Percentiles rank a stretch among this genome's conserved stretches.
phyloP scores from a whole-genome alignment of 2,329 filamentous ascomycete genomes.

The Paraconiothyrium brasiliense region DNA sequence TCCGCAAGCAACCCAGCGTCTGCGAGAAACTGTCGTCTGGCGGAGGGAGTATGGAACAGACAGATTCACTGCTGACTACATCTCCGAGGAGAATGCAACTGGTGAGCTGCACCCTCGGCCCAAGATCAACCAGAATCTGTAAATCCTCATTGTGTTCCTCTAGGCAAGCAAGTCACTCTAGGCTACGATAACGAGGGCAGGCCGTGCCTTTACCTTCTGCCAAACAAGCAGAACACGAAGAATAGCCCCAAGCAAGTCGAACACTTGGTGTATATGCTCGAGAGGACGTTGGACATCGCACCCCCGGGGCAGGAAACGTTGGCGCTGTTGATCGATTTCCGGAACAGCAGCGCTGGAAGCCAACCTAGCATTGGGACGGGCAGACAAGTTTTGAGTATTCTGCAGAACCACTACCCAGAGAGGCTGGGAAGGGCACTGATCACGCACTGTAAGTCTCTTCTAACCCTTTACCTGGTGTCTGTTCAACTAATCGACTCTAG shows the following conservation, averaged over 20 bases:
- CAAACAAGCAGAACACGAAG: slow-evolving; percentile 91
- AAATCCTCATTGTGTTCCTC: neutral
- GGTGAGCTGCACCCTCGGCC: slow-evolving; percentile 45
- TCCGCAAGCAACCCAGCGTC: slow-evolving; percentile 77
- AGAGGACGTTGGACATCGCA: slow-evolving; percentile 88
- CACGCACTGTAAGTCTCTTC: slow-evolving; percentile 74
- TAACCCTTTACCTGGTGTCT: neutral
- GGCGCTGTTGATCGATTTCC: slow-evolving; percentile 91
- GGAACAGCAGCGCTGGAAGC: slow-evolving; percentile 76
- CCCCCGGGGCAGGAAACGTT: slow-evolving; percentile 86
- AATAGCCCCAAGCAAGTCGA: slow-evolving; percentile 86
- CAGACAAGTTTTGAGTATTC: slow-evolving; percentile 84
- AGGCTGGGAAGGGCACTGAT: slow-evolving; percentile 87
- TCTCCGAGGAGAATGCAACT: slow-evolving; percentile 93
- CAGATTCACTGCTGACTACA: slow-evolving; percentile 80
- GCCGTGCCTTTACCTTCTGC: slow-evolving; percentile 91
- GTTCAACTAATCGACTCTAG: slow-evolving; percentile 53
- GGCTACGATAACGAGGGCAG: slow-evolving; percentile 86
- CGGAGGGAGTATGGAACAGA: slow-evolving; percentile 87
- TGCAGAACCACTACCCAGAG: slow-evolving; percentile 97
- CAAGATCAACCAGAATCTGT: neutral
- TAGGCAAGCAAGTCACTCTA: slow-evolving; percentile 83
- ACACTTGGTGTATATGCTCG: slow-evolving; percentile 95
- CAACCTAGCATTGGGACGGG: slow-evolving; percentile 81
- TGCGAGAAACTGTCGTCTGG: slow-evolving; percentile 85